Conservation (phyloP, 2,329 filamentous ascomycete species). For the Aspergillus clavatus region DNA sequence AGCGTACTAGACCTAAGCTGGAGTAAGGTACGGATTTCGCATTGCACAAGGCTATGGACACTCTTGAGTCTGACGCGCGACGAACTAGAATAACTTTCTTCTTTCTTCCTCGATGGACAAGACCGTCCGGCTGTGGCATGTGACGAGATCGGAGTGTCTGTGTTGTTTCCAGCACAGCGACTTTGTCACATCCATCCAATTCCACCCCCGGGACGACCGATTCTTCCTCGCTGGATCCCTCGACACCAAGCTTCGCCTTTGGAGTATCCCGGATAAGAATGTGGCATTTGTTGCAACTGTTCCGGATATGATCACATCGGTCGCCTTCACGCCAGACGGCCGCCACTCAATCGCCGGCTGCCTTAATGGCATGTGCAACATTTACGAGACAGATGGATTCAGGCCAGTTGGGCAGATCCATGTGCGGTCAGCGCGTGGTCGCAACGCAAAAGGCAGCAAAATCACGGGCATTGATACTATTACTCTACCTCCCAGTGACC, state of each 20-base stretch:
- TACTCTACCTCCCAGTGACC: conserved; percentile 51
- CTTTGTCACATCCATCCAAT: conserved; percentile 89
- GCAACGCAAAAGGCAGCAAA: conserved; percentile 94
- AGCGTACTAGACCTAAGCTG: conserved; percentile 90
- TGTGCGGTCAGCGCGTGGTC: conserved; percentile 85
- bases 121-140: conserved; percentile 90
- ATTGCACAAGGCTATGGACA: background rate
- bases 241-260: conserved; percentile 80
- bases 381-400: conserved; percentile 88
- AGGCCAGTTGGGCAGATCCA: conserved; percentile 82
- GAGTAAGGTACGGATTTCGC: conserved; percentile 65
- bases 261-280: conserved; percentile 96
- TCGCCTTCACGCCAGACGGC: conserved; percentile 89
- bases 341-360: conserved; percentile 85
- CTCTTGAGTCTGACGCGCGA: conserved; percentile 7
- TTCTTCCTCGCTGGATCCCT: conserved; percentile 95
- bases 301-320: conserved; percentile 86
- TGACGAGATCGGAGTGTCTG: conserved; percentile 76
- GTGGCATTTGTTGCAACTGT: conserved; percentile 76
- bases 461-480: conserved; percentile 89
- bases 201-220: conserved; percentile 89
- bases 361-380: conserved; percentile 76
- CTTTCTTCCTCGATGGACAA: conserved; percentile 98
- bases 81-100: conserved; percentile 77
- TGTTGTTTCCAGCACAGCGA: conserved; percentile 94